Evolutionary conservation across 257 asterid species (phyloP), one percentile per base, ranked within the genome.

Genomic region (Nicotiana otophora): DNA sequence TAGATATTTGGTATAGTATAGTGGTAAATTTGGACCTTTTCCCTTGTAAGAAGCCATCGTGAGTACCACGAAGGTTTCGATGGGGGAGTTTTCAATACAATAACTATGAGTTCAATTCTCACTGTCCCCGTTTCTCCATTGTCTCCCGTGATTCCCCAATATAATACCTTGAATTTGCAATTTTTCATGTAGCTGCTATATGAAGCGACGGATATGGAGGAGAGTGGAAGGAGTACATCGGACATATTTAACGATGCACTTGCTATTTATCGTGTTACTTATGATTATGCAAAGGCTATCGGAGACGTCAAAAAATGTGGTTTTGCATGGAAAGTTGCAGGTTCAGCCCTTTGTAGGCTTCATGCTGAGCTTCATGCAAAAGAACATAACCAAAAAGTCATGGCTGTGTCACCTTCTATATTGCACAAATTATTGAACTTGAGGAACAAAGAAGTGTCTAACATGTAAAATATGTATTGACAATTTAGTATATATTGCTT

Each of bases 291-390:
- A 4, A 78, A 9, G 26, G 17, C 39, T 6, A 3, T 1, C 48
- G 7, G 23, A 16, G 87, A 76, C 0, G 84, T 85, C 0, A 60
- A 62, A 61, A 92, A 82, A 84, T 95, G 97, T 69, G 61, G 86
- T 28, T 95, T 95, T 86, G 96, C 94, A 2, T 95, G 98, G 97
- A 89, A 51, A 83, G 92, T 93, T 19, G 97, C 97, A 0, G 96
- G 97, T 30, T 55, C 92, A 63, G 94, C 95, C 8, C 96, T 93
- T 5, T 90, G 88, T 33, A 75, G 53, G 48, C 46, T 88, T 20
- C 86, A 62, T 80, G 92, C 94, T 30, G 80, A 84, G 86, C 83
- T 53, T 17, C 83, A 81, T 51, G 83, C 83, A 5, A 81, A 81
- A 31, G 78, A 81, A 20, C 61, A 81, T 64, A 88, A 67, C 64